These are phyloP conservation scores for Phaeosphaeriaceae sp. DNA, from an alignment of 2,329 filamentous ascomycete species.

Conservation along the genomic window DNA sequence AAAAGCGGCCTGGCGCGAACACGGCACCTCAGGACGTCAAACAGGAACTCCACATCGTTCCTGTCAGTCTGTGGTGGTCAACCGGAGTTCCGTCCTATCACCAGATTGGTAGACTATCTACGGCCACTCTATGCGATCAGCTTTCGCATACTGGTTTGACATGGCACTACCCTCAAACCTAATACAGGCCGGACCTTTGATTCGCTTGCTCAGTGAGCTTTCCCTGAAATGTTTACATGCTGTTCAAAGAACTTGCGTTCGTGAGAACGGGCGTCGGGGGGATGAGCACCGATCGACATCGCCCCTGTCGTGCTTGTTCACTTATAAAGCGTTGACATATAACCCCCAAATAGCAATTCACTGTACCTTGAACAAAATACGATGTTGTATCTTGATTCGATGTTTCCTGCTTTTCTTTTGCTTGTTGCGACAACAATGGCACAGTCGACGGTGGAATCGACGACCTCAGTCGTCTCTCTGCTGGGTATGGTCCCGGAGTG, in stretches of 20 bases:
- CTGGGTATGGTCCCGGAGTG: conserved; percentile 17
- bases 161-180: not conserved
- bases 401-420: conserved; percentile 4
- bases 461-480: conserved; percentile 15
- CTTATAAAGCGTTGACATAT: not conserved
- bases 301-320: not conserved
- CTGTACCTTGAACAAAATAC: not conserved
- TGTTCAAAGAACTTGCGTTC: not conserved
- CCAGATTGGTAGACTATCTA: not conserved
- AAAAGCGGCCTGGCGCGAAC: not conserved
- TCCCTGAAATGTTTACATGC: not conserved
- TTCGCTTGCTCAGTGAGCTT: not conserved
- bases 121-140: not conserved
- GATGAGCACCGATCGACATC: not conserved
- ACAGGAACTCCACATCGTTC: not conserved
- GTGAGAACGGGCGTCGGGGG: not conserved
- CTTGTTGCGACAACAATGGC: conserved; percentile 7
- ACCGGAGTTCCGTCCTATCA: not conserved
- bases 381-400: conserved; percentile 2
- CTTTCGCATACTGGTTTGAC: not conserved
- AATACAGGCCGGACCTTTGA: not conserved
- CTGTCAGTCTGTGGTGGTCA: not conserved
- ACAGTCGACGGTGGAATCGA: not conserved
- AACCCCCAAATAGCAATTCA: not conserved
- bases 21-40: not conserved